Percentiles rank a stretch among this genome's conserved stretches.
Conservation (phyloP, 768 basidiomycete genomes). For the Tremella fuciformis region DNA sequence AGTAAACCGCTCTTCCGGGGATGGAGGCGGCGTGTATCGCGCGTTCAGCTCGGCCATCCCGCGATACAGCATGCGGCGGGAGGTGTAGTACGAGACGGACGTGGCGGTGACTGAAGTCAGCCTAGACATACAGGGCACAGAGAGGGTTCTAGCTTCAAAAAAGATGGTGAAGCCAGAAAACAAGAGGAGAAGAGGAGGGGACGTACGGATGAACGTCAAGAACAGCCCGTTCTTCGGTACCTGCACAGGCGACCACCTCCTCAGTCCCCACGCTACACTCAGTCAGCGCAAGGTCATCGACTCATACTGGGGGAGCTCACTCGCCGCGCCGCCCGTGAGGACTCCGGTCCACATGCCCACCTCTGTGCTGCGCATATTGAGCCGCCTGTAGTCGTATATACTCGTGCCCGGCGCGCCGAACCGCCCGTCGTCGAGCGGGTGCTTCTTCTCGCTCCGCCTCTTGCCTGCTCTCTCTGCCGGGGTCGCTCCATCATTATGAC, state of each 20-base stretch:
- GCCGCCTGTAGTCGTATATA: conserved; percentile 1
- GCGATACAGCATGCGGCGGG: background rate
- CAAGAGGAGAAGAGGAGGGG: background rate
- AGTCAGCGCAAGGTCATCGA: background rate
- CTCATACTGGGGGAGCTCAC: background rate
- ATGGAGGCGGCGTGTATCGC: background rate
- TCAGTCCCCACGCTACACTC: conserved; percentile 1
- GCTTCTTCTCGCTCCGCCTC: background rate
- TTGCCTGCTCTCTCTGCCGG: too few species aligned
- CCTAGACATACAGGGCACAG: background rate
- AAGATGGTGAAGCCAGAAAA: background rate
- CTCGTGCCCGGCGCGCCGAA: conserved; percentile 2
- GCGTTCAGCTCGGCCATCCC: conserved; percentile 1
- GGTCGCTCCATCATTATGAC: too few species aligned
- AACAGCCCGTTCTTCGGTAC: conserved; percentile 2
- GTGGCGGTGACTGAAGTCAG: background rate
- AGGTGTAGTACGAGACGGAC: background rate
- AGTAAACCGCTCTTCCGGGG: too few species aligned
- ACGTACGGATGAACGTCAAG: conserved; percentile 5
- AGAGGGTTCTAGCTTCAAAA: too few species aligned
- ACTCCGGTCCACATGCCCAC: conserved; percentile 1
- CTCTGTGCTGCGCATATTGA: conserved; percentile 2
- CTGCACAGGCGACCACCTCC: background rate
- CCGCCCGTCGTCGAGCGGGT: background rate
- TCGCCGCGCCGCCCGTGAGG: background rate